Base-by-base conservation (phyloP, 2,329 filamentous ascomycete genomes). In the Colletotrichum sp. region DNA sequence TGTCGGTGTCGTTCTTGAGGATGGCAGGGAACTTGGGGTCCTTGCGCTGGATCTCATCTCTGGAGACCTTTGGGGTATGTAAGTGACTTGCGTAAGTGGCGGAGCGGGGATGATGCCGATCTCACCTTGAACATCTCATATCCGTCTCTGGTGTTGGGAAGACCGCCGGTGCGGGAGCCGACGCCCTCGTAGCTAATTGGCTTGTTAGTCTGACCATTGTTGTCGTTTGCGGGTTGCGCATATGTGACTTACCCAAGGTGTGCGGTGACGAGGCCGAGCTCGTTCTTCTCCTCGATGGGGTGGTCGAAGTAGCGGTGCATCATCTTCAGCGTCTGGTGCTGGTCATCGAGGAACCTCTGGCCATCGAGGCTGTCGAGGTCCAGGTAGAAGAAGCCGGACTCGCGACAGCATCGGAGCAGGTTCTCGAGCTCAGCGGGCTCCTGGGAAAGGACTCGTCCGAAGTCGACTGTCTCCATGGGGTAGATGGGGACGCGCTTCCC, bases 251-350 rank as follows among this genome's bases (percentile, higher is more conserved):
- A 89, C 83, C 88, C 89, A 30, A 90, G 85, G 81, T 91, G 89
- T 6, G 88, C 87, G 28, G 88, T 86, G 64, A 90, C 85, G 8
- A 91, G 86, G 5, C 89, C 89, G 78, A 87, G 90, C 80, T 91
- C 87, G 80, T 90, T 91, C 87, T 91, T 91, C 57, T 83, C 85
- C 82, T 91, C 89, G 19, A 90, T 80, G 0, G 89, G 88, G 0
- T 86, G 81, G 36, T 87, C 86, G 77, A 91, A 91, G 85, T 90
- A 91, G 68, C 87, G 87, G 80, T 90, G 83, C 90, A 91, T 91
- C 55, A 91, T 85, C 77, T 87, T 85, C 34, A 91, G 85, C 4
- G 87, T 87, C 78, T 89, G 86, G 80, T 90, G 84, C 77, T 89
- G 86, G 81, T 91, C 89, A 44, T 86, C 84, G 72, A 91, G 85